A percentile compares a stretch with the other conserved stretches of the same genome.
Conservation (phyloP, 805 yeast genomes). For the Cyberlindnera nakhonratchasimensis region DNA sequence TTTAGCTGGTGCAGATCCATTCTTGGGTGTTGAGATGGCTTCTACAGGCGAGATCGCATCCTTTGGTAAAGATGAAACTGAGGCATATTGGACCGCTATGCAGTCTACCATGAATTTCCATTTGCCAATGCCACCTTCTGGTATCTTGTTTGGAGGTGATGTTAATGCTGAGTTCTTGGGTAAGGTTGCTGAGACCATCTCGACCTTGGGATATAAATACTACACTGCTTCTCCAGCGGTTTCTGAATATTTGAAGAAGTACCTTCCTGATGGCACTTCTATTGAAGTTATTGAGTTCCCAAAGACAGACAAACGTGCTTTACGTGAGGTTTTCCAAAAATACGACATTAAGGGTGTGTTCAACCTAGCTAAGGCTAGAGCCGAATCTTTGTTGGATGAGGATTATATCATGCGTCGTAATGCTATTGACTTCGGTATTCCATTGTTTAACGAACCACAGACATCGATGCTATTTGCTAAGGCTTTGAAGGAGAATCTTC, state of each 20-base stretch:
- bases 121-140: constrained; percentile 86
- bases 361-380: constrained; percentile 89
- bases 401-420: constrained; percentile 99
- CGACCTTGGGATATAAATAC: constrained; percentile 75
- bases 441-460: constrained; percentile 94
- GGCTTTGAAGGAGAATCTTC: constrained; percentile 70
- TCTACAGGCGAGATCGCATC: constrained; percentile 99
- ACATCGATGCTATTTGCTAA: constrained; percentile 85
- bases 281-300: constrained; percentile 81
- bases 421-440: constrained; percentile 96
- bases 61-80: constrained; percentile 79
- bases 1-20: constrained; percentile 99
- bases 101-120: constrained; percentile 97
- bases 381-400: constrained; percentile 77
- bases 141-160: constrained; percentile 94
- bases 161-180: constrained; percentile 67
- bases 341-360: constrained; percentile 83
- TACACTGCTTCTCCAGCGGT: constrained; percentile 75
- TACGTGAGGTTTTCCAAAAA: constrained; percentile 89
- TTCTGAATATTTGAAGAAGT: constrained; percentile 59
- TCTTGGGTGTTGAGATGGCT: constrained; percentile 98
- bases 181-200: constrained; percentile 63
- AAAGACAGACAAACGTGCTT: constrained; percentile 84
- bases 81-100: constrained; percentile 97
- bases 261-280: constrained; percentile 34